Base-by-base conservation (phyloP, 2,329 filamentous ascomycete genomes). In the Aspergillus oerlinghausenensis region DNA sequence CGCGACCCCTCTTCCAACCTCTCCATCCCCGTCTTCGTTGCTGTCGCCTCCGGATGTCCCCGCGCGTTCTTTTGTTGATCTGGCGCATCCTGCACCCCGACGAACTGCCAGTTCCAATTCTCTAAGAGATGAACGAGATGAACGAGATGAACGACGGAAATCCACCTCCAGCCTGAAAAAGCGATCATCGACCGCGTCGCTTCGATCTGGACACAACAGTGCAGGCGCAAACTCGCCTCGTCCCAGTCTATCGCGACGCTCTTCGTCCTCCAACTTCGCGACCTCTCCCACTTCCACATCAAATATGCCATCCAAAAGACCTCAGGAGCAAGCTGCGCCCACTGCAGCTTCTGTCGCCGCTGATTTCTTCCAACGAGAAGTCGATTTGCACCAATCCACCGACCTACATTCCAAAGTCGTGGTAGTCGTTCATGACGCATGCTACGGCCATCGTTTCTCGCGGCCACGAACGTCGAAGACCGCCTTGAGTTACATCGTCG, bases 391-490 rank as follows among this genome's bases (percentile, higher is more conserved):
- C 65, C 82, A 87, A 56, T 71, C 70, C 11, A 66, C 65, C 14
- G 67, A 74, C 55, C 59, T 73, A 6, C 60, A 68, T 11, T 73
- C 81, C 3, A 79, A 92, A 58, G 91, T 91, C 0, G 76, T 95
- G 4, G 92, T 97, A 49, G 82, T 99, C 29, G 78, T 99, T 1
- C 92, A 97, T 67, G 94, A 99, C 76, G 87, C 89, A 53, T 96
- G 93, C 74, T 99, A 97, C 71, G 92, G 93, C 25, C 94, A 99
- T 75, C 87, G 92, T 23, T 99, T 87, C 73, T 90, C 92, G 10
- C 84, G 94, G 48, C 91, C 91, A 3, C 87, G 89, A 65, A 88
- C 91, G 0, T 88, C 85, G 23, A 88, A 88, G 66, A 82, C 79
- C 48, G 82, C 83, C 17, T 80, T 97, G 1, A 85, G 80, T 66